Evolutionary conservation across 345 rosid species (phyloP), one percentile per base, ranked within the genome.

Genomic region (Hypericum androsaemum): DNA sequence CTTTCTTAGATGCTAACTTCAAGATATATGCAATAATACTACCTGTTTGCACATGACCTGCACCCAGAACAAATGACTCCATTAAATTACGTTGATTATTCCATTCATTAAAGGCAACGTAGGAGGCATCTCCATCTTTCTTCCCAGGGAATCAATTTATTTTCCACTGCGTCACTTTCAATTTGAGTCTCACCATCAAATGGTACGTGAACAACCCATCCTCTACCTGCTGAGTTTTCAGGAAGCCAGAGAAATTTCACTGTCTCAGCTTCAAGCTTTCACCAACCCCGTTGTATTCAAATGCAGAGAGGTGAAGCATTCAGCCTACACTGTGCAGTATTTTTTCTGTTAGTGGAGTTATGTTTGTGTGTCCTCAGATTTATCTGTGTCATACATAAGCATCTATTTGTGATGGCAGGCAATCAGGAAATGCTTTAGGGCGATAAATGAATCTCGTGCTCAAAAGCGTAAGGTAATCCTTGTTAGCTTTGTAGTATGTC

Each of bases 391-490:
- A 14, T 22, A 1, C 32, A 22, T 22, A 22, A 22, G 32, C 32
- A 22, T 22, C 32, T 22, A 1, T 22, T 22, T 39, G 52, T 59
- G 35, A 28, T 63, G 59, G 66, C 79, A 94, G 97, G 79, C 92
- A 47, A 78, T 88, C 73, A 74, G 82, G 66, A 94, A 86, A 74
- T 77, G 87, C 57, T 71, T 71, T 28, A 82, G 99, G 74, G 99
- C 96, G 54, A 94, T 88, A 49, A 88, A 94, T 62, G 95, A 88
- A 62, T 88, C 99, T 69, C 94, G 97, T 50, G 87, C 92, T 22
- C 88, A 80, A 69, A 94, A 94, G 77, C 90, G 99, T 52, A 94
- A 88, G 97, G 99, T 86, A 72, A 56, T 62, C 17, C 7, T 44
- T 51, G 41, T 13, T 39, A 22, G 7, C 45, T n/a, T 47, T 47